Base-by-base conservation (phyloP, 2,329 filamentous ascomycete genomes). In the Xylariomycetidae sp. region DNA sequence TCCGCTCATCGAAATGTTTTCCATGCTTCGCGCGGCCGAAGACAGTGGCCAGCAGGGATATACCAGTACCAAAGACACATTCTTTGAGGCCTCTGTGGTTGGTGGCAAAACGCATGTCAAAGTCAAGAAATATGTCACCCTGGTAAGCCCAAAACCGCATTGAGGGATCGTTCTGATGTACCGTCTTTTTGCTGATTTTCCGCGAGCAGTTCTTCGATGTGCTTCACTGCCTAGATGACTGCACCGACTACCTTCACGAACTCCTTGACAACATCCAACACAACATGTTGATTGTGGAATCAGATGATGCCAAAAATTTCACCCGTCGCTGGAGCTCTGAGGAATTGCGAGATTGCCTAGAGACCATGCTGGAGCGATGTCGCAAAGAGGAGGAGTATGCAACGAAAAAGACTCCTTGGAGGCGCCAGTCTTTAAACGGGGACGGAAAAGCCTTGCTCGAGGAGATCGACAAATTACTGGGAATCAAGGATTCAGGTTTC, bases 231-330 rank as follows among this genome's bases (percentile, higher is more conserved):
- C 32, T 29, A n/a, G 5, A 9, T 13, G 14, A 18, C 4, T 34
- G 32, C 16, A 34, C 32, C 13, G 19, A 34, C 5, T 22, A 13
- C 19, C 12, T 34, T 15, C 32, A 34, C 15, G 6, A 17, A 4
- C 23, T 34, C 13, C 19, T 34, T 6, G 17, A 29, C 19, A 29
- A 24, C 4, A 29, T 34, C 17, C 32, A 29, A 19, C 6, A 23
- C 18, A 19, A 17, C 25, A 34, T 34, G 32, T 19, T 34, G 5
- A 14, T 34, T 7, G n/a, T 34, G 10, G 32, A 29, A n/a, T 17
- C 6, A 6, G 15, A 13, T 7, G 16, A 28, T 20, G n/a, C 29
- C 16, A 19, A 9, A 10, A 6, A 26, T 4, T 6, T n/a, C n/a
- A n/a, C 6, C 10, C 5, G 17, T 12, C 31, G 24, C 4, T 18